Conservation (phyloP, 1,284 basidiomycete species). For the Exobasidium rhododendri region DNA sequence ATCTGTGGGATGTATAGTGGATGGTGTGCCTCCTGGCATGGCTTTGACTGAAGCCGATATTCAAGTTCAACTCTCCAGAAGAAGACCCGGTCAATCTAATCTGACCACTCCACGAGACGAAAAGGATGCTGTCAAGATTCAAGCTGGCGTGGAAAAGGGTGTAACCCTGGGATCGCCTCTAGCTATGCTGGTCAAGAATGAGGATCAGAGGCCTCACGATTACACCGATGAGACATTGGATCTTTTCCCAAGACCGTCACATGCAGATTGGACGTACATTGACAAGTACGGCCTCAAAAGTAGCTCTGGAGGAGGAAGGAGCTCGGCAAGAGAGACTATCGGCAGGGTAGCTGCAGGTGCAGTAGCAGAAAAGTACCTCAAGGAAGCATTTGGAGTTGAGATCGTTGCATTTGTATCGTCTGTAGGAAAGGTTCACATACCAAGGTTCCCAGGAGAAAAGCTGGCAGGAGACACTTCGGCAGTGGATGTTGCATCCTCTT, state of each 20-base stretch:
- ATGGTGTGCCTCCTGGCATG: constrained; percentile 91
- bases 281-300: constrained; percentile 98
- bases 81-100: constrained; percentile 91
- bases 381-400: constrained; percentile 80
- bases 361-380: constrained; percentile 94
- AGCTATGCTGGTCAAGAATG: constrained; percentile 89
- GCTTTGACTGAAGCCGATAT: constrained; percentile 77
- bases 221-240: constrained; percentile 87
- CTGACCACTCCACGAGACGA: constrained; percentile 95
- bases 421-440: constrained; percentile 84
- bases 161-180: constrained; percentile 97
- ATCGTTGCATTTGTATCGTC: constrained; percentile 96
- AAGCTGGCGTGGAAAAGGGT: constrained; percentile 89
- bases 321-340: constrained; percentile 93
- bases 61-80: constrained; percentile 83
- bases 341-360: constrained; percentile 96
- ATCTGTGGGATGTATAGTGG: constrained; percentile 94
- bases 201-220: constrained; percentile 97
- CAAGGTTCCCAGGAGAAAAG: constrained; percentile 50
- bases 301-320: constrained; percentile 89
- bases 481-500: constrained; percentile 16
- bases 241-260: constrained; percentile 90
- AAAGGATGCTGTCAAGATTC: constrained; percentile 89
- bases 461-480: constrained; percentile 25
- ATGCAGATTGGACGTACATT: constrained; percentile 97